Percentiles rank a stretch among this genome's conserved stretches.
Conservation (phyloP, 2,329 filamentous ascomycete species). For the Cladophialophora yegresii region DNA sequence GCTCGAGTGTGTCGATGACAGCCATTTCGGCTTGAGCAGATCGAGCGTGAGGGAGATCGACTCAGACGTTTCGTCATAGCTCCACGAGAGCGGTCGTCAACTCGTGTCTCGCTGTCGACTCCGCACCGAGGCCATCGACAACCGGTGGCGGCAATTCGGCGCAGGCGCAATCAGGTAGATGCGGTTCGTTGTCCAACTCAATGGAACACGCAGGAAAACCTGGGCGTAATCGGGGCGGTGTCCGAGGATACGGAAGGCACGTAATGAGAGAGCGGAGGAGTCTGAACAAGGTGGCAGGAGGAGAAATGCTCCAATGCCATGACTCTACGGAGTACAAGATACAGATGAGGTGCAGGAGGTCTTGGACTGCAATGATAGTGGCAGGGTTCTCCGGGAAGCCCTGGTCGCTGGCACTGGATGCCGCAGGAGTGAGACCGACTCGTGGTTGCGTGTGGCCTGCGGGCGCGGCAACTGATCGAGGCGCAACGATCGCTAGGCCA, state of each 20-base stretch:
- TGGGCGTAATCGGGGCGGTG: not conserved
- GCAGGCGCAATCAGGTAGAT: not conserved
- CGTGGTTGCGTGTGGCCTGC: slow-evolving; percentile 2
- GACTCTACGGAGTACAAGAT: not conserved
- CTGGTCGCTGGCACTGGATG: not conserved
- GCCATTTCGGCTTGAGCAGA: slow-evolving; percentile 13
- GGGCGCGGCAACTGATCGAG: slow-evolving; percentile 22
- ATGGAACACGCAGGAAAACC: not conserved
- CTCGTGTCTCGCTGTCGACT: slow-evolving; percentile 10
- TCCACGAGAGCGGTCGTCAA: slow-evolving; percentile 18
- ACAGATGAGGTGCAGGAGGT: not conserved
- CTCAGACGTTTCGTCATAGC: slow-evolving; percentile 24
- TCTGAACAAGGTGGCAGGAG: not conserved
- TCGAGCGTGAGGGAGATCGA: slow-evolving; percentile 3
- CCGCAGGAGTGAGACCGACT: slow-evolving; percentile 1
- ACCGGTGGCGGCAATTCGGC: not conserved
- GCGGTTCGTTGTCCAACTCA: not conserved
- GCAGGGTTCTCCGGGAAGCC: slow-evolving; percentile 1
- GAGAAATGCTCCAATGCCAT: slow-evolving; percentile 2
- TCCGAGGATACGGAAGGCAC: not conserved
- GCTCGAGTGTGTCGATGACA: slow-evolving; percentile 15
- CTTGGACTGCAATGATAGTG: slow-evolving; percentile 5
- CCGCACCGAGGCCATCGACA: slow-evolving; percentile 21
- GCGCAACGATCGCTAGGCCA: not conserved
- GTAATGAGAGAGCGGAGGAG: not conserved